Evolutionary conservation across 345 rosid genomes (phyloP), one percentile per base, ranked within the genome.

Genomic region (Ceriops decandra): DNA sequence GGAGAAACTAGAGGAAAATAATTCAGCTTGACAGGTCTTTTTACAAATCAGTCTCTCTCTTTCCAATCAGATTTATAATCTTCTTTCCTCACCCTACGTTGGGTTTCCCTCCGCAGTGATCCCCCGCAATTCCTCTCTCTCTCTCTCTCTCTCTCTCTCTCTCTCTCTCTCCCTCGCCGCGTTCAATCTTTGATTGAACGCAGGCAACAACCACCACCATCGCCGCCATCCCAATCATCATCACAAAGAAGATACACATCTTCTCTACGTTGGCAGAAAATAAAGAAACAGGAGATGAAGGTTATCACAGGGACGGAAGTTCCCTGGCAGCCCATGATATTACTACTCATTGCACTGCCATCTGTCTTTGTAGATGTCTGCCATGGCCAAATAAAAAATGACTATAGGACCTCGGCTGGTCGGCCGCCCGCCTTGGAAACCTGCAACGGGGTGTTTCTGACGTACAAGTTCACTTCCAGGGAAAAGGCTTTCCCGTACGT

Each of bases 381-480:
- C 70, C 72, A 75, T 17, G 92, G 79, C 28, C 98, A 90, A 77
- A 19, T 10, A 85, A 82, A 65, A 1, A 64, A 64, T 57, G 85
- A 69, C 27, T 62, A 61, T 33, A 60, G 66, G 63, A 20, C 54
- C 11, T 62, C 67, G 19, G 67, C 80, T 1, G 82, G 85, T 1
- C 87, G 91, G 0, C 87, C 84, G 0, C 36, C 36, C 2, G 95
- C 78, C 20, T 75, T 81, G 74, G 86, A 85, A 1, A 8, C 28
- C 2, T 95, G 99, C 63, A 81, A 87, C 9, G 99, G 99, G 5
- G 75, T 95, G 8, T 91, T 82, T 83, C 31, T 95, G 62, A 65
- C 83, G 32, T 95, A 91, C 32, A 72, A 69, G 64, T 95, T 95
- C 68, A 79, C 60, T 0, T 77, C 85, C 15, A 77, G 99, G 5